A percentile compares a stretch with the other conserved stretches of the same genome.
Evolutionary conservation across 176 grass and related monocot species (phyloP).

Genomic region (Leersia perrieri): DNA sequence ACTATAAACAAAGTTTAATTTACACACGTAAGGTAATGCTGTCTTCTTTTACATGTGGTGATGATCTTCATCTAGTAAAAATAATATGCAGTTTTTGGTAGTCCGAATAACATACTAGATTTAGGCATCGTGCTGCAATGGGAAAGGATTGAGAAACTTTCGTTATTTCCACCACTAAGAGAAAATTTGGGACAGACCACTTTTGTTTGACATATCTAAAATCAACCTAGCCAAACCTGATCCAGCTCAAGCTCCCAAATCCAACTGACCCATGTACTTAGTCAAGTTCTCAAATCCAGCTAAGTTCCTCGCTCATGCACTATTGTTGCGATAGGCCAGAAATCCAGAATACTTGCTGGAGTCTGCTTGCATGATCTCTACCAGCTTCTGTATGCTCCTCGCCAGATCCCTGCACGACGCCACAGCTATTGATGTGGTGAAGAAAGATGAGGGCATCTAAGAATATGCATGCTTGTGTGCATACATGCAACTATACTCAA

Average conservation of each 20-base stretch:
- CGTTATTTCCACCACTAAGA: neutral
- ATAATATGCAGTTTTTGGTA: neutral
- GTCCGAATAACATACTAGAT: neutral
- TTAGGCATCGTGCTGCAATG: neutral
- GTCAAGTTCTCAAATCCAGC: neutral
- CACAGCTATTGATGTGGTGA: neutral
- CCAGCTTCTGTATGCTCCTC: neutral
- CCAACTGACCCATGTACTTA: neutral
- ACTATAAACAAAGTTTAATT: neutral
- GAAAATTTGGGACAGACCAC: neutral
- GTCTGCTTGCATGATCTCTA: neutral
- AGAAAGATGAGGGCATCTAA: neutral
- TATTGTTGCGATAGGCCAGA: neutral
- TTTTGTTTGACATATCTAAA: neutral
- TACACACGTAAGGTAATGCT: neutral
- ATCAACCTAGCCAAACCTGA: constrained; percentile 4
- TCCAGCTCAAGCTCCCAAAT: neutral
- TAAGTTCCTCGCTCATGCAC: neutral
- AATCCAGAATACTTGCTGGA: neutral
- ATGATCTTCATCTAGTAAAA: neutral
- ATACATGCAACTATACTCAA: neutral
- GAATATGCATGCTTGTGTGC: neutral
- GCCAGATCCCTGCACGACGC: neutral
- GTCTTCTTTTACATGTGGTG: neutral
- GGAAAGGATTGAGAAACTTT: neutral